Evolutionary conservation across 192 early-diverging fungal species (phyloP).

Genomic region (Coemansia sp.): DNA sequence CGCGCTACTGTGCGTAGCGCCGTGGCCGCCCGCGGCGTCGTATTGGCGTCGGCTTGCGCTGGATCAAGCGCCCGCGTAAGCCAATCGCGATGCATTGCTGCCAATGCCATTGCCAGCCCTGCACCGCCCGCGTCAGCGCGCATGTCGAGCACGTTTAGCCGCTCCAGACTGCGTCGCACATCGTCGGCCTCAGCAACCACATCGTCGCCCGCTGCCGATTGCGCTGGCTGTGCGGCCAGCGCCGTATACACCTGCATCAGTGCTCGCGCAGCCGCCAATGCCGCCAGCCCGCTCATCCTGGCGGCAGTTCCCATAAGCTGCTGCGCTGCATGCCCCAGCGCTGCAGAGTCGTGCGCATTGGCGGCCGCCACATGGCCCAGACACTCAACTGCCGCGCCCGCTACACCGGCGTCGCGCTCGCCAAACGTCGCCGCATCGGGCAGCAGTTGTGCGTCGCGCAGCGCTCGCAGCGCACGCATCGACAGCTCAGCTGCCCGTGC

Average conservation of each 20-base stretch:
- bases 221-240: constrained; percentile 1
- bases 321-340: constrained; percentile 13
- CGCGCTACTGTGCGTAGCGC: constrained; percentile 19
- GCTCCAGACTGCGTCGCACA: constrained; percentile 32
- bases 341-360: constrained; percentile 13
- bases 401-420: constrained; percentile 8
- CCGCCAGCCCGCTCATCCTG: constrained; percentile 2
- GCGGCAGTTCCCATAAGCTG: constrained; percentile 12
- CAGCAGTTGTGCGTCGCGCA: constrained; percentile 4
- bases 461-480: constrained; percentile 1
- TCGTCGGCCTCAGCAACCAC: constrained; percentile 21
- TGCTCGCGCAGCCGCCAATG: background rate
- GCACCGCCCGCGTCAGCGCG: constrained; percentile 3
- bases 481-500: constrained; percentile 16
- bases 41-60: constrained; percentile 21
- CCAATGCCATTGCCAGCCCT: constrained; percentile 21
- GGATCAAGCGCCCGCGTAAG: constrained; percentile 20
- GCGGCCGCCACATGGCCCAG: constrained; percentile 9
- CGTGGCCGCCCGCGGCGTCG: constrained; percentile 18
- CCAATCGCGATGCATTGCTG: constrained; percentile 37
- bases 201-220: constrained; percentile 9
- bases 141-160: constrained; percentile 12
- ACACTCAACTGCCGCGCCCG: constrained; percentile 32
- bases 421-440: background rate
- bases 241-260: constrained; percentile 7